Percentiles rank a stretch among this genome's conserved stretches.
These are phyloP conservation scores for Pyrus bretschneideri DNA, from an alignment of 306 rosid genomes.

Conservation along the genomic window DNA sequence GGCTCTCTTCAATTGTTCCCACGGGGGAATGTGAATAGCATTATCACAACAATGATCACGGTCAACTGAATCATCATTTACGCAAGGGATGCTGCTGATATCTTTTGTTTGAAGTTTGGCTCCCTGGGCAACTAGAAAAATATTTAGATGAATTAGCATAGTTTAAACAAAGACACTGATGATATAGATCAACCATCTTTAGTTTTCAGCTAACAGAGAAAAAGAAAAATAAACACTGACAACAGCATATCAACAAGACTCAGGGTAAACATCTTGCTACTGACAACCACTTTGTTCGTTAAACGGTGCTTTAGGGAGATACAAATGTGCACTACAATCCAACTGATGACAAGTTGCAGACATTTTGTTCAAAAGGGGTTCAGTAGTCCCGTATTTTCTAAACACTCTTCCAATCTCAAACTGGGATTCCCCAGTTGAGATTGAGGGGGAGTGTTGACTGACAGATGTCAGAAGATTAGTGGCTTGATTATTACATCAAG, in stretches of 20 bases:
- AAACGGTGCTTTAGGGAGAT: not conserved
- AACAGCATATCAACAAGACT: not conserved
- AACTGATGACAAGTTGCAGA: not conserved
- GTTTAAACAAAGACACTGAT: not conserved
- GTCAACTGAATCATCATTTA: constrained; percentile 34
- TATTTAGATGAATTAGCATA: constrained; percentile 1
- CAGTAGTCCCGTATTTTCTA: not conserved
- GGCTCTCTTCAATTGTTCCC: constrained; percentile 28
- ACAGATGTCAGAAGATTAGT: not conserved
- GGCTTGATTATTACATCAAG: not conserved
- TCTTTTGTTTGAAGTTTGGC: constrained; percentile 25
- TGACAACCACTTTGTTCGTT: not conserved
- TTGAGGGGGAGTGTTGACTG: not conserved
- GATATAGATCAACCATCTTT: not conserved
- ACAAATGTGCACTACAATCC: not conserved
- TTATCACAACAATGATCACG: constrained; percentile 25
- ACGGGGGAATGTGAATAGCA: constrained; percentile 18
- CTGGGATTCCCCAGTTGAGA: not conserved
- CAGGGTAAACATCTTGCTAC: not conserved
- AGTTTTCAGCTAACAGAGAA: not conserved
- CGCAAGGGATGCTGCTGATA: constrained; percentile 27
- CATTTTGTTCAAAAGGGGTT: not conserved
- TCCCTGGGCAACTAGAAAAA: constrained; percentile 32
- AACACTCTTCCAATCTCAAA: not conserved
- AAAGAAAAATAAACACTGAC: not conserved